phyloP scores from a whole-genome alignment of 352 stramenopile species.

The Globisporangium polare region DNA sequence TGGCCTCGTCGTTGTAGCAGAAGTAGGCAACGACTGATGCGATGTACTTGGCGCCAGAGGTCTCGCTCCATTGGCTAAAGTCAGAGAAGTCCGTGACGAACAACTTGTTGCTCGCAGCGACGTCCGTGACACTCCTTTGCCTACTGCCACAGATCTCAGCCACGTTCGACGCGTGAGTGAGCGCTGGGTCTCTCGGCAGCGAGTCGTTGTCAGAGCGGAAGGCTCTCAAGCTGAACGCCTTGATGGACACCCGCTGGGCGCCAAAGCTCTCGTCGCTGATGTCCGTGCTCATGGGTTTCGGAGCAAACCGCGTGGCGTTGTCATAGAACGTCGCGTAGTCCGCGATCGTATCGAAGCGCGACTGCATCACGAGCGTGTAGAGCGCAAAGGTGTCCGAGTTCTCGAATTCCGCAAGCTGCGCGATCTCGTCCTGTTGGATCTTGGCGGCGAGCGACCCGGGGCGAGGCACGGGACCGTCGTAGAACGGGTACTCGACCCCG shows the following conservation, averaged over 20 bases:
- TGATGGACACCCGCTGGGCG: conserved; percentile 28
- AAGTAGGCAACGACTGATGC: conserved; percentile 39
- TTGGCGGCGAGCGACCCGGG: conserved; percentile 19
- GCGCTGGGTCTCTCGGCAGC: conserved; percentile 18
- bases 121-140: conserved; percentile 12
- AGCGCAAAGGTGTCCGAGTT: neutral
- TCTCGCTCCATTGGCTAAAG: conserved; percentile 27
- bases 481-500: conserved; percentile 19
- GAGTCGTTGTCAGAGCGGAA: conserved; percentile 11
- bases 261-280: conserved; percentile 37
- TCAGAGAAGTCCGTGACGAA: conserved; percentile 34
- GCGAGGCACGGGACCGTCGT: conserved; percentile 23
- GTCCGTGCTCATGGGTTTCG: conserved; percentile 22
- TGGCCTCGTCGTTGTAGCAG: conserved; percentile 20
- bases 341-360: neutral
- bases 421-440: conserved; percentile 21
- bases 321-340: conserved; percentile 1
- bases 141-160: conserved; percentile 22
- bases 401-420: conserved; percentile 12
- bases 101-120: conserved; percentile 20
- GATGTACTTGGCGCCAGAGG: conserved; percentile 26
- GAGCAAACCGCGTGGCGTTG: neutral
- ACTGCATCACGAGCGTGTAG: neutral
- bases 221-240: conserved; percentile 32
- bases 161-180: conserved; percentile 24